phyloP scores from a whole-genome alignment of 495 filamentous ascomycete genomes.

The Neurospora sp. region DNA sequence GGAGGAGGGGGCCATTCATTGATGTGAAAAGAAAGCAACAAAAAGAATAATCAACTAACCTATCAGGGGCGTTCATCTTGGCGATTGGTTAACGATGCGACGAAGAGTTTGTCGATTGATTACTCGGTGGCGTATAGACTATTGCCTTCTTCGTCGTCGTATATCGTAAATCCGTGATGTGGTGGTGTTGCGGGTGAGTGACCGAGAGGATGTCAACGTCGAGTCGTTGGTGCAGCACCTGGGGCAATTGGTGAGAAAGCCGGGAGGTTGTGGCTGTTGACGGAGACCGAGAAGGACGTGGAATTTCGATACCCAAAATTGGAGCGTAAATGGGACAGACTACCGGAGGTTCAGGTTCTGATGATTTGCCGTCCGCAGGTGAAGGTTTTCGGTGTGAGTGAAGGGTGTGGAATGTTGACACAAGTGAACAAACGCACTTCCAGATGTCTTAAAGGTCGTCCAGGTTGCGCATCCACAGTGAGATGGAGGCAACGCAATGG shows the following conservation, averaged over 20 bases:
- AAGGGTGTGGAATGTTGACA: not conserved
- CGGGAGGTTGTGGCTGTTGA: not conserved
- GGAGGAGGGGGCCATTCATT: not conserved
- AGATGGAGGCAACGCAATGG: not conserved
- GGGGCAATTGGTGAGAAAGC: not conserved
- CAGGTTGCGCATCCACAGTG: not conserved
- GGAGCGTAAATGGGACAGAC: not conserved
- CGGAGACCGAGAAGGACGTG: not conserved
- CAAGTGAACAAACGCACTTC: not conserved
- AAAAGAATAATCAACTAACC: constrained; percentile 33
- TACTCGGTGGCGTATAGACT: not conserved
- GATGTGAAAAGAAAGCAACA: not conserved
- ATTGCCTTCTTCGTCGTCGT: constrained; percentile 2
- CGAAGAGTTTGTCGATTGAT: not conserved
- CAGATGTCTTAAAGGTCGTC: not conserved
- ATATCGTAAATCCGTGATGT: not conserved
- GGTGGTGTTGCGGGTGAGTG: not conserved
- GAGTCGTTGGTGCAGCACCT: not conserved
- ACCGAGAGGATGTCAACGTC: not conserved
- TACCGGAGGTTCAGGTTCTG: not conserved
- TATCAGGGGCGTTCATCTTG: constrained; percentile 65
- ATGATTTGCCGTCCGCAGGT: not conserved
- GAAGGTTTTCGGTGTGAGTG: not conserved
- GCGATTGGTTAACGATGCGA: not conserved
- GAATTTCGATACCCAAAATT: not conserved